Base-by-base conservation (phyloP, 495 filamentous ascomycete species). In the Hypoxylon cercidicola region DNA sequence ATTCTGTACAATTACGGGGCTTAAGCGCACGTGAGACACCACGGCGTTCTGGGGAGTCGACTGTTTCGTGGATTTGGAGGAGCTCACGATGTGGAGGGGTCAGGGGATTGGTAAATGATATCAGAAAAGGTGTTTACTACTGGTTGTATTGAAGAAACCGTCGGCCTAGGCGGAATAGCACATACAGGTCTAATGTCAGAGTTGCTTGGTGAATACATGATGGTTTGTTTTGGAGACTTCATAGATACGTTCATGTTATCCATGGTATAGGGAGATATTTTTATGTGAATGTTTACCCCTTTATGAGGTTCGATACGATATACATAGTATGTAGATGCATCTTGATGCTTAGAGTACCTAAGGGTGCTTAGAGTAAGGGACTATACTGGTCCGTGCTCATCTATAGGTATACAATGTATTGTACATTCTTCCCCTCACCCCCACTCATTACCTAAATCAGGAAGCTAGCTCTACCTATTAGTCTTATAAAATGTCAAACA, bases 391-490 rank as follows among this genome's bases (percentile, higher is more conserved):
- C 45, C 21, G 45, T 48, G 20, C 21, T 30, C 25, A 28, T 7
- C n/a, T n/a, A n/a, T n/a, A n/a, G n/a, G n/a, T n/a, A n/a, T n/a
- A n/a, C n/a, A n/a, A n/a, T n/a, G n/a, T n/a, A n/a, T n/a, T n/a
- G 25, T 28, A 28, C 25, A 28, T 28, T 28, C 25, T 28, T 28
- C 25, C 25, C 25, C 25, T 28, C 23, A 25, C 40, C 47, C 18
- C 35, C 47, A 44, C 47, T 52, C 23, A 11, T 44, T 37, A 43
- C 50, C 62, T 55, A 13, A 50, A 66, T 60, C 19, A 55, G 62
- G 62, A 66, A 66, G 62, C 37, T 66, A 15, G 37, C 20, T 2
- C 23, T 19, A 16, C 3, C 3, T 30, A 45, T 41, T 49, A 49
- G 32, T 43, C 41, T 37, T 25, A 41, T 57, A 28, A 28, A 28